Conservation (phyloP, 1,284 basidiomycete genomes). For the Puccinia triticina region DNA sequence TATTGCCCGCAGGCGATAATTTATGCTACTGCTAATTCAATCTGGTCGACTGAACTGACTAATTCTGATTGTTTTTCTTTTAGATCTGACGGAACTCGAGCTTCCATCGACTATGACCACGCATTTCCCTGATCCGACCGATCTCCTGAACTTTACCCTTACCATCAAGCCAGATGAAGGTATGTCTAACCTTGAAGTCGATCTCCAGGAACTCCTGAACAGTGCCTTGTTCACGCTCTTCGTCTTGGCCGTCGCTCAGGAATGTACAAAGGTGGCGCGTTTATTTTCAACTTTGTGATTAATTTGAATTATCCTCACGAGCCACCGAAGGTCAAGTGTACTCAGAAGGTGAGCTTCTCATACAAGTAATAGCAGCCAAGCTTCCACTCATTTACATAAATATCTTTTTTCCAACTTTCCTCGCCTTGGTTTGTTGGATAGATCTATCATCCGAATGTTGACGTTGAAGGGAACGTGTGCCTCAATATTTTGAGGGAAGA, state of each 20-base stretch:
- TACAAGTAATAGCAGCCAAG: background rate
- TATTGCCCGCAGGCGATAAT: background rate
- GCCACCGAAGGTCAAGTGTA: slow-evolving; percentile 97
- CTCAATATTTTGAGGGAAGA: slow-evolving; percentile 95
- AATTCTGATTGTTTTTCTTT: background rate
- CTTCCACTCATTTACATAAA: background rate
- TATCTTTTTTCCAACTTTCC: background rate
- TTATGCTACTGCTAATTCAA: background rate
- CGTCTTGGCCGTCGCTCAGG: slow-evolving; percentile 65
- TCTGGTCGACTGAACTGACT: background rate
- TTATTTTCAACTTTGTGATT: slow-evolving; percentile 91
- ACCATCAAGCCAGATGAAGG: slow-evolving; percentile 97
- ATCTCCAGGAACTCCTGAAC: background rate
- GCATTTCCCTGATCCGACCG: slow-evolving; percentile 82
- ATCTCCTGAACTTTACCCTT: slow-evolving; percentile 93
- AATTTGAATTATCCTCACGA: slow-evolving; percentile 99
- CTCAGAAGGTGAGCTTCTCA: slow-evolving; percentile 73
- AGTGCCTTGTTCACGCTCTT: background rate
- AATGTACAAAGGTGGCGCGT: slow-evolving; percentile 95
- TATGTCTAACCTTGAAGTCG: slow-evolving; percentile 58
- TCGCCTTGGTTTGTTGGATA: slow-evolving; percentile 59
- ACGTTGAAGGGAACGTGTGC: slow-evolving; percentile 94
- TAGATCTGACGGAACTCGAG: slow-evolving; percentile 96
- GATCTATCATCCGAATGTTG: slow-evolving; percentile 99
- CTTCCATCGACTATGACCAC: slow-evolving; percentile 95